Conservation (phyloP, 2,329 filamentous ascomycete species). For the Cladophialophora carrionii region DNA sequence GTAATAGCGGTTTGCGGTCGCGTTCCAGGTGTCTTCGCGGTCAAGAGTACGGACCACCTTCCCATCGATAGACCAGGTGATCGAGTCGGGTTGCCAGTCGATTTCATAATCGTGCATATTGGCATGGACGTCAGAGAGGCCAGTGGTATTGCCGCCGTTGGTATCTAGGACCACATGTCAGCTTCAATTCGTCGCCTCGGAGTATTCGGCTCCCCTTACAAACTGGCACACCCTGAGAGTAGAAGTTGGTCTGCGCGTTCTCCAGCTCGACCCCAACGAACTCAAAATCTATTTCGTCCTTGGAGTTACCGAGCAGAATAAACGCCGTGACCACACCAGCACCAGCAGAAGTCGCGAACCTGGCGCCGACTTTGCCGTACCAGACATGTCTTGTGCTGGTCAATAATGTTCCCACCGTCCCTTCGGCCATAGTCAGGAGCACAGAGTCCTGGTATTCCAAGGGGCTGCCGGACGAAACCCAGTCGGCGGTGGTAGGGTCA, state of each 20-base stretch:
- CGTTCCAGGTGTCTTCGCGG: constrained; percentile 82
- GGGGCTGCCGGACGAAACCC: constrained; percentile 82
- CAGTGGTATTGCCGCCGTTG: constrained; percentile 72
- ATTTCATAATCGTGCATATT: constrained; percentile 91
- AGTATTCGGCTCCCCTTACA: constrained; percentile 62
- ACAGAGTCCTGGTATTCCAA: constrained; percentile 67
- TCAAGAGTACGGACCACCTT: constrained; percentile 73
- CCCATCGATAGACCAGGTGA: constrained; percentile 88
- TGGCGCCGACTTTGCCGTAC: constrained; percentile 92
- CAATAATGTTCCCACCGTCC: constrained; percentile 83
- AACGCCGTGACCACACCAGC: constrained; percentile 94
- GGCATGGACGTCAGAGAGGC: constrained; percentile 67
- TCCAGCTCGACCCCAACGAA: constrained; percentile 80
- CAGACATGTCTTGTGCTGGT: constrained; percentile 87
- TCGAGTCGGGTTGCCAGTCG: constrained; percentile 83
- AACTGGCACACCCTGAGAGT: constrained; percentile 89
- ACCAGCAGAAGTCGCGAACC: constrained; percentile 80
- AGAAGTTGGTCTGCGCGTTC: constrained; percentile 90
- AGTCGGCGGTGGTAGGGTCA: constrained; percentile 76
- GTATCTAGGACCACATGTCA: constrained; percentile 58
- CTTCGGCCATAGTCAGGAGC: constrained; percentile 84
- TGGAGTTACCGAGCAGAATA: constrained; percentile 91
- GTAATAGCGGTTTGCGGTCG: constrained; percentile 75
- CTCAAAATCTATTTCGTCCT: constrained; percentile 98
- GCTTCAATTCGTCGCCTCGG: neutral